Conservation (phyloP, 2,329 filamentous ascomycete species). For the Dryadomyces quercus-mongolicae region DNA sequence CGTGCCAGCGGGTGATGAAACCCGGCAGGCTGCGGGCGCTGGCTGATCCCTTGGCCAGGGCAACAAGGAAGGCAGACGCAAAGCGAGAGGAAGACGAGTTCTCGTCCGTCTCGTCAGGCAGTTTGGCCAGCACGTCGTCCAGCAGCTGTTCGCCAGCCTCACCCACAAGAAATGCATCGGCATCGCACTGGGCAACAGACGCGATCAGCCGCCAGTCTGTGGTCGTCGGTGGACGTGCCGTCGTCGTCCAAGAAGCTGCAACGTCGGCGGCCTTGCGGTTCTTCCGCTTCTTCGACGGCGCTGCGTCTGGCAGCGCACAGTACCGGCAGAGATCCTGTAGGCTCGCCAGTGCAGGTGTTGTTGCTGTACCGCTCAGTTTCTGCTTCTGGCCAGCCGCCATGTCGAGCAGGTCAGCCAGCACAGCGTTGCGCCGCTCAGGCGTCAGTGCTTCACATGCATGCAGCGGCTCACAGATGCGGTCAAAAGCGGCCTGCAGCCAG, state of each 20-base stretch:
- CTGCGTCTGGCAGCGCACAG: conserved; percentile 23
- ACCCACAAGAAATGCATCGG: conserved; percentile 30
- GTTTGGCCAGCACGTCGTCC: conserved; percentile 22
- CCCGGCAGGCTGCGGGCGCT: conserved; percentile 29
- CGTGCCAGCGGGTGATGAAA: conserved; percentile 33
- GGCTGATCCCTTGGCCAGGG: conserved; percentile 31
- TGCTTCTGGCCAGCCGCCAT: conserved; percentile 17
- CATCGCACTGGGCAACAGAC: conserved; percentile 29
- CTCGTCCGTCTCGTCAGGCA: conserved; percentile 5
- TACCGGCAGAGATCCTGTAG: conserved; percentile 29
- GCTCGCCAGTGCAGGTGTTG: conserved; percentile 24
- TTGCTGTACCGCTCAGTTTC: background rate
- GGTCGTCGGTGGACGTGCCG: too few relatives aligned
- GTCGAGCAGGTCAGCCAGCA: conserved; percentile 20
- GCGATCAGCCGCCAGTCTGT: conserved; percentile 30
- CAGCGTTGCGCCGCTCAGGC: background rate
- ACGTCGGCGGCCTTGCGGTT: too few relatives aligned
- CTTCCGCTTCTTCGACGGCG: background rate
- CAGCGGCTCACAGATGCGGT: conserved; percentile 17
- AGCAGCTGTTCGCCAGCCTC: conserved; percentile 27
- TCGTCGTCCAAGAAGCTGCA: background rate
- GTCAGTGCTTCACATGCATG: background rate
- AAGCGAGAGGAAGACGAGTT: conserved; percentile 12
- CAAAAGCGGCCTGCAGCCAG: conserved; percentile 28
- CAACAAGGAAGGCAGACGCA: conserved; percentile 22